Conservation (phyloP, 169 alveolate genomes). For the Theileria parva region DNA sequence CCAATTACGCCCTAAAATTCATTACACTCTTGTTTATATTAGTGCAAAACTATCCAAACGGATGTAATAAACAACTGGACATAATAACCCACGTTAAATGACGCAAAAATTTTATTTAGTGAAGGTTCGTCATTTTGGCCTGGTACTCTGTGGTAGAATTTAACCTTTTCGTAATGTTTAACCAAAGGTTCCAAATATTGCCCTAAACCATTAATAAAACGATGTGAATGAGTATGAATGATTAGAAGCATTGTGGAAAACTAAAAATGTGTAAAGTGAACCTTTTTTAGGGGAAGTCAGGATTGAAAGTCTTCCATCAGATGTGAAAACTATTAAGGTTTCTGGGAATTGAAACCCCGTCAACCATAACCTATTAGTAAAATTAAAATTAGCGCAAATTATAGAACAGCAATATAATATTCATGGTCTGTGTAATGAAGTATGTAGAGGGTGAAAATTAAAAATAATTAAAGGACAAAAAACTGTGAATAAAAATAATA, state of each 20-base stretch:
- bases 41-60: neutral
- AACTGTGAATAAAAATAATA: neutral
- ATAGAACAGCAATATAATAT: neutral
- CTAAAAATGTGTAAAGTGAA: conserved; percentile 10
- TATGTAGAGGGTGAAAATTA: neutral
- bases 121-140: conserved; percentile 46
- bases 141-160: conserved; percentile 32
- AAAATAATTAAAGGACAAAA: neutral
- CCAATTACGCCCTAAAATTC: conserved; percentile 47
- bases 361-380: conserved; percentile 80
- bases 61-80: neutral
- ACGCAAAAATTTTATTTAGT: conserved; percentile 26
- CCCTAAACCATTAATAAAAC: conserved; percentile 14
- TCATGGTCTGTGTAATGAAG: neutral
- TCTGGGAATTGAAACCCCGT: conserved; percentile 89
- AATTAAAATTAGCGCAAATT: conserved; percentile 49
- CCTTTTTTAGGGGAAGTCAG: conserved; percentile 85
- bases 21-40: neutral
- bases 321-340: conserved; percentile 79
- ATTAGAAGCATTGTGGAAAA: neutral
- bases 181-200: conserved; percentile 54
- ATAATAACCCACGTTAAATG: conserved; percentile 20
- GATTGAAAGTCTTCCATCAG: conserved; percentile 76
- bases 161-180: conserved; percentile 51
- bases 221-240: neutral